phyloP scores from a whole-genome alignment of 2,329 filamentous ascomycete species.

The Diaporthe velutina region DNA sequence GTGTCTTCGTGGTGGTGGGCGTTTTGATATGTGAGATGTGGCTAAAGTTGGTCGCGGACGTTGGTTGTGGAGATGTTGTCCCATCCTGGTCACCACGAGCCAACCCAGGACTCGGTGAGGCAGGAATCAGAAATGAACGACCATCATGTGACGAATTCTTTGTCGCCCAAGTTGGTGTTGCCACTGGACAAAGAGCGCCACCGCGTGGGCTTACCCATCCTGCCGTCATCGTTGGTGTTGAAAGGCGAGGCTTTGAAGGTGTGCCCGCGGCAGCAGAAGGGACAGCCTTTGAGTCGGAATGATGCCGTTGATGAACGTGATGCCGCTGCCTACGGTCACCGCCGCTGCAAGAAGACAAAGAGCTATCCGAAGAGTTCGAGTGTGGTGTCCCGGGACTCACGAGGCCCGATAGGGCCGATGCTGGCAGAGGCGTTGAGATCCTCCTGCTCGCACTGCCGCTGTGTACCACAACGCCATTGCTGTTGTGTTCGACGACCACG shows the following conservation, averaged over 20 bases:
- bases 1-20: conserved; percentile 25
- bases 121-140: conserved; percentile 16
- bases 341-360: conserved; percentile 56
- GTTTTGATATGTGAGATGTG: conserved; percentile 15
- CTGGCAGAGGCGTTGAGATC: conserved; percentile 53
- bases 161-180: conserved; percentile 25
- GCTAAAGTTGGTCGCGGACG: conserved; percentile 8
- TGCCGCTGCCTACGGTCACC: conserved; percentile 50
- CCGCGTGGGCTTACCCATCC: conserved; percentile 27
- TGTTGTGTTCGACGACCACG: conserved; percentile 52
- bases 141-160: conserved; percentile 37
- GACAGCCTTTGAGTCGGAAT: conserved; percentile 37
- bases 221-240: conserved; percentile 30
- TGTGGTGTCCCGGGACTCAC: conserved; percentile 48
- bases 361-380: conserved; percentile 55
- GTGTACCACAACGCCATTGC: conserved; percentile 45
- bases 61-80: conserved; percentile 29
- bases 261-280: conserved; percentile 1
- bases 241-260: conserved; percentile 41
- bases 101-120: conserved; percentile 10
- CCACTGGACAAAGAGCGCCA: conserved; percentile 24
- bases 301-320: conserved; percentile 37
- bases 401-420: conserved; percentile 39
- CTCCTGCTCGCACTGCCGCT: conserved; percentile 40
- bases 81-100: conserved; percentile 2